Evolutionary conservation across 1,139 yeast genomes (phyloP).

Genomic region (Suhomyces coccinellae): DNA sequence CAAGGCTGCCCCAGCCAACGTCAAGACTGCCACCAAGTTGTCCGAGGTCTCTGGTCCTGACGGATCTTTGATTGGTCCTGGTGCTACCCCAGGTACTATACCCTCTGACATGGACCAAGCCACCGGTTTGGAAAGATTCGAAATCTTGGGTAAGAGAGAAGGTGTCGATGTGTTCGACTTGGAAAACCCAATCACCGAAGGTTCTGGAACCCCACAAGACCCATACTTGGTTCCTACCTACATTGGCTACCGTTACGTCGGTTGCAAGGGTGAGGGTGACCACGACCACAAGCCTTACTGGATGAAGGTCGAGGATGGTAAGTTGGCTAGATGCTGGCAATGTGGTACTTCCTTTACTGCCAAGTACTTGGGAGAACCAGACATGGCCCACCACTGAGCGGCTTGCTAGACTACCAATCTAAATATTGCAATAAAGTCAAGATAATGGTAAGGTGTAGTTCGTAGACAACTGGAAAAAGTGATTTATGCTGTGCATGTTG

Average conservation of each 20-base stretch:
- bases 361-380: conserved; percentile 84
- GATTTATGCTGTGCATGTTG: too few species aligned
- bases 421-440: conserved; percentile 3
- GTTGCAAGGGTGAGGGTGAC: conserved; percentile 90
- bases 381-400: conserved; percentile 52
- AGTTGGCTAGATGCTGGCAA: conserved; percentile 97
- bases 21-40: conserved; percentile 65
- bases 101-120: conserved; percentile 96
- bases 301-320: conserved; percentile 84
- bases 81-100: conserved; percentile 79
- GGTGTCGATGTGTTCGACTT: conserved; percentile 95
- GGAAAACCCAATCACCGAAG: conserved; percentile 83
- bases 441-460: background rate
- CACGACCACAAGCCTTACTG: conserved; percentile 93
- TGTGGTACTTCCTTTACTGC: conserved; percentile 94
- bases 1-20: conserved; percentile 19
- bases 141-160: conserved; percentile 88
- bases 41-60: conserved; percentile 80
- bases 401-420: background rate
- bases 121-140: conserved; percentile 97
- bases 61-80: conserved; percentile 78
- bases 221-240: conserved; percentile 90
- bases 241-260: conserved; percentile 92
- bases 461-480: too few species aligned
- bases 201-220: conserved; percentile 78